Evolutionary conservation across 768 basidiomycete species (phyloP).

Genomic region (Boletus insuetus): DNA sequence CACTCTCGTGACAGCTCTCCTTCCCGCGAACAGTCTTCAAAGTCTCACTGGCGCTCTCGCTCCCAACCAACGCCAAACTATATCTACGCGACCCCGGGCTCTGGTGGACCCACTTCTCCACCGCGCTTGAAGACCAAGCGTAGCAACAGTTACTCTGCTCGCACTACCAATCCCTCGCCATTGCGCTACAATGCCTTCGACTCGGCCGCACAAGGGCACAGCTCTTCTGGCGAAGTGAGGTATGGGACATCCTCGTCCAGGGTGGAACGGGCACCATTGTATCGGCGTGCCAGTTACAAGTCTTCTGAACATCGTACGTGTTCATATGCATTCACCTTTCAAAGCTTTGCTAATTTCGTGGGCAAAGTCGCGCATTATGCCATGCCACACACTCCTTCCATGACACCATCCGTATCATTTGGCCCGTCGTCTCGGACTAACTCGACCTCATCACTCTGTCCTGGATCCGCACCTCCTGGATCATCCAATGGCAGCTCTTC

Average conservation of each 20-base stretch:
- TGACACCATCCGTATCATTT: slow-evolving; percentile 33
- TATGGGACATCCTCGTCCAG: slow-evolving; percentile 31
- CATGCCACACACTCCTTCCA: slow-evolving; percentile 28
- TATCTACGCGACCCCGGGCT: slow-evolving; percentile 38
- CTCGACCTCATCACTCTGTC: slow-evolving; percentile 48
- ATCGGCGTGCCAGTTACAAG: slow-evolving; percentile 44
- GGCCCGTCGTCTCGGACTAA: slow-evolving; percentile 48
- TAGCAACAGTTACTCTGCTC: slow-evolving; percentile 39
- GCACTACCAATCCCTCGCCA: slow-evolving; percentile 39
- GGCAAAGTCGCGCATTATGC: slow-evolving; percentile 30
- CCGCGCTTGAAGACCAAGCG: slow-evolving; percentile 37
- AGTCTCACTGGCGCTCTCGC: slow-evolving; percentile 42
- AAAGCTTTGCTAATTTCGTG: not conserved
- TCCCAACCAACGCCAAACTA: slow-evolving; percentile 40
- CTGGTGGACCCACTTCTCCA: slow-evolving; percentile 35
- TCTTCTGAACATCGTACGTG: slow-evolving; percentile 46
- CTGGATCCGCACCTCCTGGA: slow-evolving; percentile 37
- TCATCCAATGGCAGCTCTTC: slow-evolving; percentile 40
- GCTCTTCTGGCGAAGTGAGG: slow-evolving; percentile 32
- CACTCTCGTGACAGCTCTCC: slow-evolving; percentile 26
- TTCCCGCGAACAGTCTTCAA: slow-evolving; percentile 31
- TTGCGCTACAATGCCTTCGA: slow-evolving; percentile 41
- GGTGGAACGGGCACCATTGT: slow-evolving; percentile 36
- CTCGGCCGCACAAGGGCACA: slow-evolving; percentile 19
- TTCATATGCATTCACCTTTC: slow-evolving; percentile 2